phyloP scores from a whole-genome alignment of 2,329 filamentous ascomycete genomes.

The Calycina herbarum region DNA sequence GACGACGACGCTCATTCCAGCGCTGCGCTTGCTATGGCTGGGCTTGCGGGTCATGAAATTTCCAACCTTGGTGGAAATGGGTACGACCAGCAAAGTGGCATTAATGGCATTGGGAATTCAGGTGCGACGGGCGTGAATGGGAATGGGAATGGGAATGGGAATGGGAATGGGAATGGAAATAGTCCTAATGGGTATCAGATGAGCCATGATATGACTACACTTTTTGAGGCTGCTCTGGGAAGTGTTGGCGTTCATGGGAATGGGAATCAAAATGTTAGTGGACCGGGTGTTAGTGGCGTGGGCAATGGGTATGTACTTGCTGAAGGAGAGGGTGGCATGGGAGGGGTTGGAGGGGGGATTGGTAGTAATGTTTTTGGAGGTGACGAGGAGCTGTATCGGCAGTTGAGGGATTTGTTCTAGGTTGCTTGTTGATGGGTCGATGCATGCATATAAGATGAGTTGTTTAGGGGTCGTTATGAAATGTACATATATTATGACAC shows the following conservation, averaged over 20 bases:
- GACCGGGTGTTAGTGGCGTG: slow-evolving; percentile 11
- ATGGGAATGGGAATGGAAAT: slow-evolving; percentile 16
- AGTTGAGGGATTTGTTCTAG: slow-evolving; percentile 38
- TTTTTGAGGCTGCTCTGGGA: slow-evolving; percentile 38
- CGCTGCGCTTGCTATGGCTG: slow-evolving; percentile 57
- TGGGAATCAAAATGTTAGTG: slow-evolving; percentile 11
- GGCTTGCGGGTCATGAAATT: slow-evolving; percentile 45
- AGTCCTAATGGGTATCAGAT: slow-evolving; percentile 39
- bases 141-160: slow-evolving; percentile 18
- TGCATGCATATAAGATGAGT: no score
- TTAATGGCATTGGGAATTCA: slow-evolving; percentile 1
- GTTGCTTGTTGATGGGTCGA: not conserved
- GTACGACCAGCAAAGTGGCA: slow-evolving; percentile 14
- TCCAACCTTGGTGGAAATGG: slow-evolving; percentile 21
- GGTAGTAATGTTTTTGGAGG: slow-evolving; percentile 36
- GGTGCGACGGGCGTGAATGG: not conserved
- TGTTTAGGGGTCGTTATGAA: no score
- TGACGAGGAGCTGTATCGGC: slow-evolving; percentile 38
- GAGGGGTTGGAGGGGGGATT: slow-evolving; percentile 20
- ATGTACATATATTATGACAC: no score
- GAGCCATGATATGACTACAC: slow-evolving; percentile 39
- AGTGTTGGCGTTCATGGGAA: slow-evolving; percentile 27
- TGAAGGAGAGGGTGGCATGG: slow-evolving; percentile 19
- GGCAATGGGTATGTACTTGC: slow-evolving; percentile 17
- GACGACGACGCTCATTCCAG: slow-evolving; percentile 51